phyloP scores from a whole-genome alignment of 2,329 filamentous ascomycete species.

The Cladosporium oxysporum region DNA sequence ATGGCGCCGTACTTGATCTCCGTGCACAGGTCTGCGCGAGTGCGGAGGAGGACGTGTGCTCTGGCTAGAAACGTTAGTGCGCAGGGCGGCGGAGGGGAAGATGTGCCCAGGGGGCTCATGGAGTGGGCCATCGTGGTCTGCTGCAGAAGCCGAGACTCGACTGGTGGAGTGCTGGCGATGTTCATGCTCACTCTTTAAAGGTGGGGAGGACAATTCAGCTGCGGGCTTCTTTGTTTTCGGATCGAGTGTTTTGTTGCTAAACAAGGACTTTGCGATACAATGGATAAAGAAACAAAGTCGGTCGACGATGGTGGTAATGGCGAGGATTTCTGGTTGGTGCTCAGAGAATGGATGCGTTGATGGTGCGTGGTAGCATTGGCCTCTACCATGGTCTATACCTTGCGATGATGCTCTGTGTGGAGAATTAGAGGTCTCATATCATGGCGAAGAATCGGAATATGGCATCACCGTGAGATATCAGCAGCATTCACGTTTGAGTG shows the following conservation, averaged over 20 bases:
- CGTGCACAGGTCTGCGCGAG: background rate
- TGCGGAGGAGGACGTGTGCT: conserved; percentile 10
- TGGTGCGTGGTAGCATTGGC: background rate
- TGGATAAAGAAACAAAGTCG: background rate
- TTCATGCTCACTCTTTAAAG: background rate
- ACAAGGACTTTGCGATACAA: background rate
- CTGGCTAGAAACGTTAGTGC: background rate
- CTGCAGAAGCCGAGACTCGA: background rate
- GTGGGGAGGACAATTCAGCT: background rate
- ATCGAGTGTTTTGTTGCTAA: background rate
- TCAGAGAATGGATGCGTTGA: background rate
- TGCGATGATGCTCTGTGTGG: background rate
- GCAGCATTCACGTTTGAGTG: background rate
- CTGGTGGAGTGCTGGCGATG: background rate
- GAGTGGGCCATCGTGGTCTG: background rate
- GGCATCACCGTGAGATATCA: background rate
- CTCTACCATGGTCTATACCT: background rate
- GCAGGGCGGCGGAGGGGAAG: background rate
- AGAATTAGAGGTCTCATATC: background rate
- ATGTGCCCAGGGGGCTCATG: background rate
- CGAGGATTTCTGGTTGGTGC: background rate
- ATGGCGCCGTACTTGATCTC: background rate
- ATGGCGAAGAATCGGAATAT: background rate
- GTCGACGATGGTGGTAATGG: background rate
- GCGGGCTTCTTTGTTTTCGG: background rate